These are phyloP conservation scores for Colletotrichum kahawae DNA, from an alignment of 2,329 filamentous ascomycete genomes.

Conservation along the genomic window DNA sequence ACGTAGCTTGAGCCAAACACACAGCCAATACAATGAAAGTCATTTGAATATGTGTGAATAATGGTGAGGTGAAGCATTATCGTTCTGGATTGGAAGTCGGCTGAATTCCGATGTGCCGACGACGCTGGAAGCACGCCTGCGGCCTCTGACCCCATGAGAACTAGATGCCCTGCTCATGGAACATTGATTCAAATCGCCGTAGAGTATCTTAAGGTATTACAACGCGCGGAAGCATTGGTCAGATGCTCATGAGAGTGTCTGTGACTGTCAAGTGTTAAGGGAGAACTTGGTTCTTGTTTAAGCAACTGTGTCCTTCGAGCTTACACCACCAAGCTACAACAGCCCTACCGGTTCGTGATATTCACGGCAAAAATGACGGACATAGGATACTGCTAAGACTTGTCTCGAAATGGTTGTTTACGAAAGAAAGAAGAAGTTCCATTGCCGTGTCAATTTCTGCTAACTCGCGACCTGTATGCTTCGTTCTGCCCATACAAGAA, in stretches of 20 bases:
- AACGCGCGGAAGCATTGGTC: background rate
- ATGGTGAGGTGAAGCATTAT: background rate
- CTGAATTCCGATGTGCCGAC: background rate
- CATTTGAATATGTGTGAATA: background rate
- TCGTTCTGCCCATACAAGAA: background rate
- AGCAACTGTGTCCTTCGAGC: background rate
- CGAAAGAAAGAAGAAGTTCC: background rate
- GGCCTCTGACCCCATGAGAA: background rate
- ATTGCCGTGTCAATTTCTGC: background rate
- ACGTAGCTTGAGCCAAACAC: background rate
- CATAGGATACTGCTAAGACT: background rate
- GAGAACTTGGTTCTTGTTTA: background rate
- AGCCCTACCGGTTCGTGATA: background rate
- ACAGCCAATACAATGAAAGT: background rate
- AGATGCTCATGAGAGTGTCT: background rate
- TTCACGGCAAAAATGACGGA: background rate
- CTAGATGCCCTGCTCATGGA: background rate
- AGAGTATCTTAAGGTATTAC: background rate
- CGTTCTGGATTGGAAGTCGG: background rate
- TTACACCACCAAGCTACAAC: background rate
- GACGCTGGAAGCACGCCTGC: background rate
- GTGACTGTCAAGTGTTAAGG: background rate
- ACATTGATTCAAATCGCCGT: background rate
- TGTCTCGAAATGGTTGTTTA: background rate
- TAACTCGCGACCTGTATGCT: background rate